Evolutionary conservation across 1,139 yeast genomes (phyloP), one percentile per base, ranked within the genome.

Genomic region (Candida freyschussii): DNA sequence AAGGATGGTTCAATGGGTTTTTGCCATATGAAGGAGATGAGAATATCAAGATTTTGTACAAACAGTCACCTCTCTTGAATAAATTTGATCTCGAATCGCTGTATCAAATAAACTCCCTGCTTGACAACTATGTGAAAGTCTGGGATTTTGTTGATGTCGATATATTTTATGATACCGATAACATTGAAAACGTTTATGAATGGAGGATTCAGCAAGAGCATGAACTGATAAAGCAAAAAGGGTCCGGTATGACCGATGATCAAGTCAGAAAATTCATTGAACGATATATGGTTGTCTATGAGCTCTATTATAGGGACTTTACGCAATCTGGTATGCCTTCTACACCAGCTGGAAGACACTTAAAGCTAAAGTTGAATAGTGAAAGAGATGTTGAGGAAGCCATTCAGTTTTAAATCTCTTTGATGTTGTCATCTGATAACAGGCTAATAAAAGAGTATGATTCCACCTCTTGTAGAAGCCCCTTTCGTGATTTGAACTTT

Each of bases 1-100:
- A 91, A 60, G 98, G 98, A 2, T 91, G 98, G 98, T 86, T 89
- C 58, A 72, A 78, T 17, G 97, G 97, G 2, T 89, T 76, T 55
- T 46, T 53, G 21, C 70, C 89, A 2, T 47, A 70, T 14, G 36
- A 39, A 3, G 43, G 60, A 14, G 60, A 59, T 12, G 59, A 54
- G 4, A 53, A 46, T 6, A 39, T 62, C 13, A 42, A 36, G 6
- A 24, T 16, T 4, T 32, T 22, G 4, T 26, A 33, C 36, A 28
- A 39, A 3, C 32, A 30, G 4, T 39, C 35, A 7, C 35, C 26
- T 19, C 24, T 31, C 13, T 38, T 37, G 30, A 26, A 30, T 17
- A 41, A 40, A 18, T 45, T 52, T 13, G 48, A 59, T 15, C 52
- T 55, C 2, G 50, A 54, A 14, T 36, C 57, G 26, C 54, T 77